Conservation (phyloP, 2,329 filamentous ascomycete genomes). For the Phoma sp. region DNA sequence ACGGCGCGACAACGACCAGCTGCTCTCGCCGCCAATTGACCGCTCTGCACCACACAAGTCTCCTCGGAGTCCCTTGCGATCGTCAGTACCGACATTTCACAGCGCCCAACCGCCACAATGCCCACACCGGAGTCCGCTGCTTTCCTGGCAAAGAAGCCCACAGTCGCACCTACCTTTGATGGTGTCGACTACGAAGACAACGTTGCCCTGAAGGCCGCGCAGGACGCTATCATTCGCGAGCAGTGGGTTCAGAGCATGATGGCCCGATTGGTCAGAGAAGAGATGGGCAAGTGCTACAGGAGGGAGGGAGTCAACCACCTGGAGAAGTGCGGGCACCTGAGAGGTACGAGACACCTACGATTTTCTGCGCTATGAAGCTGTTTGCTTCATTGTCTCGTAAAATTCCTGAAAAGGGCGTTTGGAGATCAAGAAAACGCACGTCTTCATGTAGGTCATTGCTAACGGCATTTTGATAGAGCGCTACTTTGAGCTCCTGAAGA, state of each 20-base stretch:
- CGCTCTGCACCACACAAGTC: slow-evolving; percentile 1
- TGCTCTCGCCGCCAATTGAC: slow-evolving; percentile 24
- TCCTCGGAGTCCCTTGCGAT: slow-evolving; percentile 6
- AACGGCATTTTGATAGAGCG: slow-evolving; percentile 62
- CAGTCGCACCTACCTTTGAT: slow-evolving; percentile 81
- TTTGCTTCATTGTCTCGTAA: background rate
- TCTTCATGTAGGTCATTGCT: slow-evolving; percentile 18
- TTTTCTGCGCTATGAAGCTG: no score
- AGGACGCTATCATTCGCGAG: slow-evolving; percentile 81
- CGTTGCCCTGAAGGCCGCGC: slow-evolving; percentile 78
- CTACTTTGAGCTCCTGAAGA: slow-evolving; percentile 78
- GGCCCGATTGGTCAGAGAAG: slow-evolving; percentile 79
- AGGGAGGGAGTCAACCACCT: slow-evolving; percentile 85
- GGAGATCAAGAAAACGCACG: background rate
- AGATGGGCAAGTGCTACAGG: slow-evolving; percentile 85
- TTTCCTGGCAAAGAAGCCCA: slow-evolving; percentile 85
- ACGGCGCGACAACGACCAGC: slow-evolving; percentile 9
- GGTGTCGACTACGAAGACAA: slow-evolving; percentile 88
- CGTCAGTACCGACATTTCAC: background rate
- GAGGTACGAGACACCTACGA: slow-evolving; percentile 65
- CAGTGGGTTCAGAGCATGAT: slow-evolving; percentile 93
- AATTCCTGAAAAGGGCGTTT: background rate
- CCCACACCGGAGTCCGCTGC: slow-evolving; percentile 81
- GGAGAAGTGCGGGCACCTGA: slow-evolving; percentile 81
- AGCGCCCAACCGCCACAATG: slow-evolving; percentile 58